Evolutionary conservation across 345 rosid species (phyloP).

Genomic region (Eucalyptus virginea): DNA sequence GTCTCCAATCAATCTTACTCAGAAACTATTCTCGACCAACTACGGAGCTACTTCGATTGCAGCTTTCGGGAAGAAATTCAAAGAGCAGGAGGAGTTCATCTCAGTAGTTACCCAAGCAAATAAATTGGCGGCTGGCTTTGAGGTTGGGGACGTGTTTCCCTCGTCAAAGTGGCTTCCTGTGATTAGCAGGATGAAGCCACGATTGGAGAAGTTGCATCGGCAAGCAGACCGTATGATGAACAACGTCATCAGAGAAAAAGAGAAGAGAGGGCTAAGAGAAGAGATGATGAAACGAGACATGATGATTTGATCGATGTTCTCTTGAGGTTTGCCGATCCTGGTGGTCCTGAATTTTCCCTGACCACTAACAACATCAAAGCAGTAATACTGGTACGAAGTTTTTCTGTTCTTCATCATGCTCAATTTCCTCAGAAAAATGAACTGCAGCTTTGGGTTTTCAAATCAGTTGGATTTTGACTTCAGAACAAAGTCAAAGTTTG

Average conservation of each 20-base stretch:
- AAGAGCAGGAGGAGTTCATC: slow-evolving; percentile 1
- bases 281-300: neutral
- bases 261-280: neutral
- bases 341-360: neutral
- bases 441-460: neutral
- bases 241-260: neutral
- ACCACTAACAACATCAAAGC: slow-evolving; percentile 12
- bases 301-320: slow-evolving; percentile 9
- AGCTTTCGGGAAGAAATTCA: slow-evolving; percentile 6
- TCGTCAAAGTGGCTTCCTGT: neutral
- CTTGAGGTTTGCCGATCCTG: neutral
- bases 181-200: neutral
- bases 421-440: neutral
- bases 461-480: neutral
- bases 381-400: neutral
- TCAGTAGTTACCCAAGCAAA: neutral
- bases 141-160: slow-evolving; percentile 7
- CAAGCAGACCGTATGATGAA: neutral
- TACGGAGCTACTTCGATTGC: neutral
- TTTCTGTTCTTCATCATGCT: neutral
- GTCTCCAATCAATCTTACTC: slow-evolving; percentile 1
- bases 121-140: neutral
- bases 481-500: too few relatives aligned
- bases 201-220: neutral
- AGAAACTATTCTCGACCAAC: neutral